Evolutionary conservation across 257 asterid species (phyloP).

Genomic region (Plantago major): DNA sequence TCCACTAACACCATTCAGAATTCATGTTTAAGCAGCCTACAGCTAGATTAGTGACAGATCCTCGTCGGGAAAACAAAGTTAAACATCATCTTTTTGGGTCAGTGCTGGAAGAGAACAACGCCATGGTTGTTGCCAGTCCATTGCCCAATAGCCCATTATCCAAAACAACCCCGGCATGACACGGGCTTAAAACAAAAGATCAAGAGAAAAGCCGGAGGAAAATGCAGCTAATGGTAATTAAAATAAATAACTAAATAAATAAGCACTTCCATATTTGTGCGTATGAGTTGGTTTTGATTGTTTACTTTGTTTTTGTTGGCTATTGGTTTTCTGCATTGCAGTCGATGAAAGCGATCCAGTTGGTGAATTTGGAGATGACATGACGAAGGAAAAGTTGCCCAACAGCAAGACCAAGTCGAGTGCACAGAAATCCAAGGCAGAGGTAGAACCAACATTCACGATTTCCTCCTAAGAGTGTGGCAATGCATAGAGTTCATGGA

Average conservation of each 20-base stretch:
- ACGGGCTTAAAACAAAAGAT: constrained; percentile 31
- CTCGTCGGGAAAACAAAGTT: constrained; percentile 39
- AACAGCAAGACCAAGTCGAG: constrained; percentile 16
- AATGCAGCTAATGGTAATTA: constrained; percentile 10
- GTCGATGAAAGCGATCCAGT: constrained; percentile 21
- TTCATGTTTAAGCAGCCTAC: constrained; percentile 45
- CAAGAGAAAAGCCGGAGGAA: constrained; percentile 35
- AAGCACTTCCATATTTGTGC: constrained; percentile 24
- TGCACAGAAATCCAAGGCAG: background rate
- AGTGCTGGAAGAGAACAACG: constrained; percentile 55
- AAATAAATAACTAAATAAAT: constrained; percentile 9
- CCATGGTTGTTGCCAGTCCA: constrained; percentile 46
- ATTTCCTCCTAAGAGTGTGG: constrained; percentile 62
- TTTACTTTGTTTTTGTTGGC: background rate
- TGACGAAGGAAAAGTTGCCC: constrained; percentile 17
- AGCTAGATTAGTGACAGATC: constrained; percentile 50
- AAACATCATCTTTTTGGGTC: constrained; percentile 80
- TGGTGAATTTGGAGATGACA: constrained; percentile 22
- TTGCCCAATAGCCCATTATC: constrained; percentile 33
- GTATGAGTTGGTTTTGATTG: background rate
- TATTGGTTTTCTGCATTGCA: background rate
- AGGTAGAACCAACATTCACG: constrained; percentile 13
- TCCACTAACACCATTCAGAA: background rate
- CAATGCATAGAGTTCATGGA: constrained; percentile 85
- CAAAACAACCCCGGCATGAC: constrained; percentile 40